phyloP scores from a whole-genome alignment of 306 rosid species.

The Dryas drummondii region DNA sequence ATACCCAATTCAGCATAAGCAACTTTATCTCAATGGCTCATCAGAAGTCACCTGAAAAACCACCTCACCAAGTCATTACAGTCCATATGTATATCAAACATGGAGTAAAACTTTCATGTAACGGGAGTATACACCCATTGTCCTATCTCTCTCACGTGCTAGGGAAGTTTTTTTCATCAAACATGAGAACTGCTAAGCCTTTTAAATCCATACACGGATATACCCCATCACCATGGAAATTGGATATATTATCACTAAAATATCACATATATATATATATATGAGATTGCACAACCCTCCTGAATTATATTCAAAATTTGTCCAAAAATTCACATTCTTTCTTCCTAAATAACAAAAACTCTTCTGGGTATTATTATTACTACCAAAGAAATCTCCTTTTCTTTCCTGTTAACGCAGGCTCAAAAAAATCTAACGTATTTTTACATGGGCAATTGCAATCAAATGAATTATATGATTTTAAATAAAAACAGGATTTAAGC shows the following conservation, averaged over 20 bases:
- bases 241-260: not conserved
- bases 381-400: not conserved
- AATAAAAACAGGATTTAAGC: not conserved
- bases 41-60: conserved; percentile 29
- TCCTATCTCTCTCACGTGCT: too few relatives aligned
- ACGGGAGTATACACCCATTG: too few relatives aligned
- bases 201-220: not conserved
- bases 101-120: too few relatives aligned
- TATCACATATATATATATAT: too few relatives aligned
- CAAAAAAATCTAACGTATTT: not conserved
- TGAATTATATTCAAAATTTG: not conserved
- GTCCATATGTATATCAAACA: not conserved
- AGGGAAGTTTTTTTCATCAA: not conserved
- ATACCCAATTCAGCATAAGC: not conserved
- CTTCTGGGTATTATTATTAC: not conserved
- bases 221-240: not conserved
- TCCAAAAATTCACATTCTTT: not conserved
- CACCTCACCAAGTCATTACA: not conserved
- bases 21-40: conserved; percentile 7
- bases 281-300: too few relatives aligned
- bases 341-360: not conserved
- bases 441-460: not conserved
- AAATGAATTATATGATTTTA: not conserved
- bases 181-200: not conserved
- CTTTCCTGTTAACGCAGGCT: not conserved